phyloP scores from a whole-genome alignment of 2,329 filamentous ascomycete species.

The Rachicladosporium sp. region DNA sequence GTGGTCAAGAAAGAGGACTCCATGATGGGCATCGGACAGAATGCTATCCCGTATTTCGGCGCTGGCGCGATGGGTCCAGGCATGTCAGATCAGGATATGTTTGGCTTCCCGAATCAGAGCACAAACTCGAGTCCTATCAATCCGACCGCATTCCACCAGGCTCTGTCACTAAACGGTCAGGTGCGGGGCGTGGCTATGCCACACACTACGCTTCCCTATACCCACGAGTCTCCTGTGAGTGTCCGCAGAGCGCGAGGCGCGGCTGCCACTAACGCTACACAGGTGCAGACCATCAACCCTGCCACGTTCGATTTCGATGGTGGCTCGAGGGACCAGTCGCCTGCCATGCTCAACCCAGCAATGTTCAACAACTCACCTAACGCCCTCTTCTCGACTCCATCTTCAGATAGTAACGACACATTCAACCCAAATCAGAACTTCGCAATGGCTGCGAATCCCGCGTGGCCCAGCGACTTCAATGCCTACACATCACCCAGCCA shows the following conservation, averaged over 20 bases:
- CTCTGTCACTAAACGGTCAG: constrained; percentile 18
- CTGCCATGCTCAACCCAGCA: constrained; percentile 12
- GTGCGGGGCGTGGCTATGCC: constrained; percentile 11
- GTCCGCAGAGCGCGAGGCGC: background rate
- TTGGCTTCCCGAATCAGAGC: constrained; percentile 35
- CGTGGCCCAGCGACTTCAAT: constrained; percentile 17
- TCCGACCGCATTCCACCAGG: constrained; percentile 16
- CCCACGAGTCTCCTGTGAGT: constrained; percentile 18
- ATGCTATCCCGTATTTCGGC: constrained; percentile 15
- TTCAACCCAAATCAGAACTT: constrained; percentile 19
- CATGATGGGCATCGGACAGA: constrained; percentile 13
- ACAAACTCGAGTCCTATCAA: constrained; percentile 39
- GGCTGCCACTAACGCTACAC: background rate
- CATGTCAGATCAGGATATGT: constrained; percentile 16
- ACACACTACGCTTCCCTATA: constrained; percentile 11
- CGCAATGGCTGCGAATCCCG: constrained; percentile 16
- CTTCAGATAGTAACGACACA: constrained; percentile 23
- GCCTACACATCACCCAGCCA: constrained; percentile 21
- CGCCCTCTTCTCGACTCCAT: constrained; percentile 25
- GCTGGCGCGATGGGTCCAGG: constrained; percentile 4
- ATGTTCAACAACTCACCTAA: constrained; percentile 22
- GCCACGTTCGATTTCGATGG: constrained; percentile 20
- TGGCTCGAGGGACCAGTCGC: constrained; percentile 20
- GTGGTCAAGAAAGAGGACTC: constrained; percentile 18
- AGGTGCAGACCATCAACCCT: constrained; percentile 22